Conservation (phyloP, 225 moss, liverwort and hornwort species). For the Sphagnum tenellum region DNA sequence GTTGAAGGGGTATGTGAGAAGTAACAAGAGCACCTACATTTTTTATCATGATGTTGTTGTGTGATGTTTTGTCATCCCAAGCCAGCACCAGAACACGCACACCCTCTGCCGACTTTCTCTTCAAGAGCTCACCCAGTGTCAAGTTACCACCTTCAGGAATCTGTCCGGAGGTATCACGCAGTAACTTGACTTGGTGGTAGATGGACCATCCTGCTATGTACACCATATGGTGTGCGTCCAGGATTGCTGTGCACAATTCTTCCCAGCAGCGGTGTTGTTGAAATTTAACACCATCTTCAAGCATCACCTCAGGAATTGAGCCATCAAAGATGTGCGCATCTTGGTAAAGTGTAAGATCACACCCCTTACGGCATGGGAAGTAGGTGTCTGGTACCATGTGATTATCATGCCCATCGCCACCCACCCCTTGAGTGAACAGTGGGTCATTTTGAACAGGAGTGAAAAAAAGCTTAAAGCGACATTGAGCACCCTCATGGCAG, state of each 20-base stretch:
- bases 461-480: constrained; percentile 46
- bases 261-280: constrained; percentile 74
- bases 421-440: constrained; percentile 29
- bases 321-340: constrained; percentile 82
- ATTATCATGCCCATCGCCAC: constrained; percentile 24
- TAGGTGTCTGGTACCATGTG: constrained; percentile 66
- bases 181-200: constrained; percentile 46
- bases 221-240: constrained; percentile 77
- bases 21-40: constrained; percentile 19
- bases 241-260: constrained; percentile 66
- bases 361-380: constrained; percentile 62
- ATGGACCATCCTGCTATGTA: constrained; percentile 95
- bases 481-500: constrained; percentile 31
- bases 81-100: constrained; percentile 80
- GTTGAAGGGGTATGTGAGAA: too few species aligned
- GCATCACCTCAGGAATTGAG: constrained; percentile 43
- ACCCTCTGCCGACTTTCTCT: constrained; percentile 75
- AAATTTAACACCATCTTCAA: constrained; percentile 52
- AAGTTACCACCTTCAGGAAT: constrained; percentile 52
- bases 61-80: constrained; percentile 94
- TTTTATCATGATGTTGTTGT: constrained; percentile 45
- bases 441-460: constrained; percentile 39
- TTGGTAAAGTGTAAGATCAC: constrained; percentile 59
- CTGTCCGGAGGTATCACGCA: constrained; percentile 42
- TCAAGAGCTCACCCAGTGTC: constrained; percentile 74